Percentiles rank a stretch among this genome's conserved stretches.
Evolutionary conservation across 2,329 filamentous ascomycete species (phyloP).

Genomic region (Aspergillus felis): DNA sequence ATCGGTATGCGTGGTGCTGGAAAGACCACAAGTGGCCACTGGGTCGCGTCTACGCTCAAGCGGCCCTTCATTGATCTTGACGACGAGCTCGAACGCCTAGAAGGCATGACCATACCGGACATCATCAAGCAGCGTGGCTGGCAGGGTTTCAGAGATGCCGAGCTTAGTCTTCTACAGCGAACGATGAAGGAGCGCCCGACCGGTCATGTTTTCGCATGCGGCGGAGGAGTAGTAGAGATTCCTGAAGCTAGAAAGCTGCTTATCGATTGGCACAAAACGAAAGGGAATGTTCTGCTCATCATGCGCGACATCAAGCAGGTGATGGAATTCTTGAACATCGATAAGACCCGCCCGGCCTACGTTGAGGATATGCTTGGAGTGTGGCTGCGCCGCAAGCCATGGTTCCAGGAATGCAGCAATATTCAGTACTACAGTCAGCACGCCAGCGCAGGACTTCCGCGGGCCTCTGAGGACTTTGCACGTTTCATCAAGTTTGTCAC

Average conservation of each 20-base stretch:
- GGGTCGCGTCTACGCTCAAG: conserved; percentile 72
- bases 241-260: conserved; percentile 74
- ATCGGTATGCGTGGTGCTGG: conserved; percentile 97
- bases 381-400: conserved; percentile 81
- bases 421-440: conserved; percentile 84
- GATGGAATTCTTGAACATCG: conserved; percentile 80
- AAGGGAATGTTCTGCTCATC: conserved; percentile 81
- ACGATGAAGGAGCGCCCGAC: conserved; percentile 70
- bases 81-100: conserved; percentile 71
- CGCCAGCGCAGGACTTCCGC: conserved; percentile 48
- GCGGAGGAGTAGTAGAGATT: conserved; percentile 87
- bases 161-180: conserved; percentile 68
- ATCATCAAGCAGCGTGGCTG: conserved; percentile 77
- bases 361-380: conserved; percentile 88
- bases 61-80: conserved; percentile 84
- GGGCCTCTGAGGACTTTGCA: conserved; percentile 64
- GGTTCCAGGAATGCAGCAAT: conserved; percentile 91
- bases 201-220: conserved; percentile 85
- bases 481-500: conserved; percentile 69
- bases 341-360: conserved; percentile 89
- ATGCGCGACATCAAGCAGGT: conserved; percentile 84
- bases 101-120: conserved; percentile 75
- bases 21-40: conserved; percentile 88
- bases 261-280: conserved; percentile 65
- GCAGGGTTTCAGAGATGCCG: conserved; percentile 80